Conservation (phyloP, 768 basidiomycete species). For the Podaxis sp. region DNA sequence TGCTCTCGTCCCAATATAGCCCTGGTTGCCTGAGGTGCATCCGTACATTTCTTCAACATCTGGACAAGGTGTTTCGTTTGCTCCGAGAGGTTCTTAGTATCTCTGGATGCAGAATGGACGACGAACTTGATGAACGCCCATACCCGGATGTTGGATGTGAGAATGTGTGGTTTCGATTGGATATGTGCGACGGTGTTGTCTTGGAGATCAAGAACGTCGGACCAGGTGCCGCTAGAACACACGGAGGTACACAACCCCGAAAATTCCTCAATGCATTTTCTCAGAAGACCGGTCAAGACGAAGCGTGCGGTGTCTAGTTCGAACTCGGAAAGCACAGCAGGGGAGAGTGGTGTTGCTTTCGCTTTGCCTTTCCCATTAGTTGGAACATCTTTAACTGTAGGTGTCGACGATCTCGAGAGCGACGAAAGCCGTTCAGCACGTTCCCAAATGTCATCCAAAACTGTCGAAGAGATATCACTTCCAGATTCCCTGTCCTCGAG, state of each 20-base stretch:
- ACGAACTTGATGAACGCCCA: slow-evolving; percentile 51
- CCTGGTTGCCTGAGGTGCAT: slow-evolving; percentile 46
- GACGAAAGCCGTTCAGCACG: slow-evolving; percentile 30
- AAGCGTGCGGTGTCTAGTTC: slow-evolving; percentile 62
- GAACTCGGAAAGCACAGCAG: slow-evolving; percentile 42
- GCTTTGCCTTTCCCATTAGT: slow-evolving; percentile 10
- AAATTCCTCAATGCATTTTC: slow-evolving; percentile 38
- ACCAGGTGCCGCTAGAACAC: slow-evolving; percentile 38
- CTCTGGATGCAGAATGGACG: slow-evolving; percentile 20
- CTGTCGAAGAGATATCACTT: slow-evolving; percentile 34
- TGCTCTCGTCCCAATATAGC: slow-evolving; percentile 56
- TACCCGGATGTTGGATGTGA: slow-evolving; percentile 51
- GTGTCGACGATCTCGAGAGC: slow-evolving; percentile 9
- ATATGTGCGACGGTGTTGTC: slow-evolving; percentile 53
- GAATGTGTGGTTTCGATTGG: slow-evolving; percentile 46
- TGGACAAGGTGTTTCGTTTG: slow-evolving; percentile 15
- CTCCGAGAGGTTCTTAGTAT: background rate
- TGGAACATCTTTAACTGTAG: background rate
- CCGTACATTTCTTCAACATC: slow-evolving; percentile 29
- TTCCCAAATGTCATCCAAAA: slow-evolving; percentile 48
- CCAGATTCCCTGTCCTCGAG: slow-evolving; percentile 25
- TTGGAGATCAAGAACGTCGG: slow-evolving; percentile 53
- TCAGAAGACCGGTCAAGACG: slow-evolving; percentile 50
- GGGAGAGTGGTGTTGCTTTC: slow-evolving; percentile 5
- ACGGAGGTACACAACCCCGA: slow-evolving; percentile 10